Percentiles rank a stretch among this genome's conserved stretches.
phyloP scores from a whole-genome alignment of 768 basidiomycete species.

The Cyclocybe cylindracea region DNA sequence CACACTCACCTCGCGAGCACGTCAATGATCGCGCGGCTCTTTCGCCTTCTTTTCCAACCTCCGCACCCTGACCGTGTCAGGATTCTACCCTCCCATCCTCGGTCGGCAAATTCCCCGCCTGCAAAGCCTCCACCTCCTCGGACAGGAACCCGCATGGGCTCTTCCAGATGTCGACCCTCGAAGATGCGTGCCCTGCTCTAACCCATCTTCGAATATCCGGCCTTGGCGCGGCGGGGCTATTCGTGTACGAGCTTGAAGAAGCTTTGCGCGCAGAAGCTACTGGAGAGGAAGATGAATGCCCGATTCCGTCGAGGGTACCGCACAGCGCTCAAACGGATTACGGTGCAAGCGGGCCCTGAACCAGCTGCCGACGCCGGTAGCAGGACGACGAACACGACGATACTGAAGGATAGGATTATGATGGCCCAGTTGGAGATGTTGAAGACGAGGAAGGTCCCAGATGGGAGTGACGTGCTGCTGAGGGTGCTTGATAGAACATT shows the following conservation, averaged over 20 bases:
- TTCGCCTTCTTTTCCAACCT: conserved; percentile 41
- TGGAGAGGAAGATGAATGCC: conserved; percentile 6
- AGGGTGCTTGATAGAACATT: conserved; percentile 5
- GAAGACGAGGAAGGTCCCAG: neutral
- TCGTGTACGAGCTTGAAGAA: conserved; percentile 41
- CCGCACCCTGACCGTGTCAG: conserved; percentile 41
- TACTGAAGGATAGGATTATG: conserved; percentile 29
- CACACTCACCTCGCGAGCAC: conserved; percentile 34
- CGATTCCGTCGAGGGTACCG: conserved; percentile 28
- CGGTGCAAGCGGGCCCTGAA: conserved; percentile 29
- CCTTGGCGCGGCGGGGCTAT: conserved; percentile 40
- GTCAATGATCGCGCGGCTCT: conserved; percentile 40
- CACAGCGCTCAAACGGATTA: conserved; percentile 18
- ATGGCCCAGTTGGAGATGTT: conserved; percentile 23
- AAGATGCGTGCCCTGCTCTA: conserved; percentile 39
- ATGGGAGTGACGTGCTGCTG: conserved; percentile 1
- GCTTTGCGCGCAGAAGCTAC: conserved; percentile 19
- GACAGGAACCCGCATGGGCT: conserved; percentile 53
- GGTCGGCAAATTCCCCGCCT: conserved; percentile 28
- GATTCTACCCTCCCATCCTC: conserved; percentile 51
- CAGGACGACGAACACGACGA: neutral
- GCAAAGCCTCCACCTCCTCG: conserved; percentile 43
- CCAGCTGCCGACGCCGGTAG: conserved; percentile 9
- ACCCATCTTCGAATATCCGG: conserved; percentile 43
- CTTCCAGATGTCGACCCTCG: conserved; percentile 37